Conservation (phyloP, 495 filamentous ascomycete species). For the Eremomyces bilateralis region DNA sequence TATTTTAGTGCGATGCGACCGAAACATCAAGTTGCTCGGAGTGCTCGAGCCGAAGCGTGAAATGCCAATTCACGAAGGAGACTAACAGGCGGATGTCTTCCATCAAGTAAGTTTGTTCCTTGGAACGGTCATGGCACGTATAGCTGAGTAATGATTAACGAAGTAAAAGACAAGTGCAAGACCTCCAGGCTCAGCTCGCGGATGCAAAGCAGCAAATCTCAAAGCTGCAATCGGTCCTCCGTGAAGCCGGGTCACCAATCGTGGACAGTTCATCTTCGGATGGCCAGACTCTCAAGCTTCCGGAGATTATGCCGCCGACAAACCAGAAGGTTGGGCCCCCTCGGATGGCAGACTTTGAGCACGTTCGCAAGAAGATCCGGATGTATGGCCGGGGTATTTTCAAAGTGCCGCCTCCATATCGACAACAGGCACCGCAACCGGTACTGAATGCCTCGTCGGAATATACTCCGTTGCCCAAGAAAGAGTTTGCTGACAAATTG, state of each 20-base stretch:
- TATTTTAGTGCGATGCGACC: slow-evolving; percentile 65
- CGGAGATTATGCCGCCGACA: slow-evolving; percentile 44
- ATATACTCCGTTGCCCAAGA: background rate
- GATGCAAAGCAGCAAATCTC: slow-evolving; percentile 50
- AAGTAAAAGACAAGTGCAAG: slow-evolving; percentile 57
- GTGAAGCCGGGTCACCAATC: slow-evolving; percentile 20
- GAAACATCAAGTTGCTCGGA: slow-evolving; percentile 91
- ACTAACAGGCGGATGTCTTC: slow-evolving; percentile 97
- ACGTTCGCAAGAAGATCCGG: slow-evolving; percentile 49
- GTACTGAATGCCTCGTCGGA: slow-evolving; percentile 29
- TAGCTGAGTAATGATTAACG: too few relatives aligned
- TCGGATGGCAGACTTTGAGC: slow-evolving; percentile 42
- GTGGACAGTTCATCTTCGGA: slow-evolving; percentile 36
- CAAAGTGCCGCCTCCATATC: slow-evolving; percentile 56
- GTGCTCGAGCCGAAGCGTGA: slow-evolving; percentile 82
- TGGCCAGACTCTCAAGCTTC: slow-evolving; percentile 41
- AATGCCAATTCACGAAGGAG: slow-evolving; percentile 97
- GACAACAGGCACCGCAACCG: slow-evolving; percentile 29
- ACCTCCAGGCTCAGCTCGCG: slow-evolving; percentile 78
- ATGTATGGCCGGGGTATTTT: slow-evolving; percentile 58
- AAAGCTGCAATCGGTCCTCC: slow-evolving; percentile 39
- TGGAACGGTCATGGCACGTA: too few relatives aligned
- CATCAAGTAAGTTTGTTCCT: slow-evolving; percentile 45
- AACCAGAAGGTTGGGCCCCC: slow-evolving; percentile 27
- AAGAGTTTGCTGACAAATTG: slow-evolving; percentile 17